Evolutionary conservation across 2,329 filamentous ascomycete genomes (phyloP).

Genomic region (Cercospora canescens): DNA sequence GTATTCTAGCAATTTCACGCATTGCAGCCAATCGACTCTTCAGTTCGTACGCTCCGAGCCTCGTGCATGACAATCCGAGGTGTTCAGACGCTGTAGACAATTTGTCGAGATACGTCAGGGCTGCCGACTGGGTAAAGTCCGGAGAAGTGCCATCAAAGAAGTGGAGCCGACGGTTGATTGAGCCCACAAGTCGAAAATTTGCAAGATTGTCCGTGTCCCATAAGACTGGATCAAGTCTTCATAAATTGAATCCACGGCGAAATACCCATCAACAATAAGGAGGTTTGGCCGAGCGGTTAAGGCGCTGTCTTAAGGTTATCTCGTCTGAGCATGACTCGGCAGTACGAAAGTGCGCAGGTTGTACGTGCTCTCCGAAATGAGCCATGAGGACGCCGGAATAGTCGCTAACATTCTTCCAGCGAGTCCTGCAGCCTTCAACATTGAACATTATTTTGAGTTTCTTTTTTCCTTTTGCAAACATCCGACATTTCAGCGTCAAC

Average conservation of each 20-base stretch:
- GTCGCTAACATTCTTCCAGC: neutral
- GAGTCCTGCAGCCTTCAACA: neutral
- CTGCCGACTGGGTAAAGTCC: neutral
- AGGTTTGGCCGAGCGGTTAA: slow-evolving; percentile 14
- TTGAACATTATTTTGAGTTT: neutral
- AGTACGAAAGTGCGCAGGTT: too few relatives aligned
- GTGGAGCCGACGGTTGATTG: neutral
- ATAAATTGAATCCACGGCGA: neutral
- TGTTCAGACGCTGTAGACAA: neutral
- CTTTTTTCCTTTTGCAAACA: neutral
- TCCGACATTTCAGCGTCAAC: neutral
- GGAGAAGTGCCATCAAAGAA: neutral
- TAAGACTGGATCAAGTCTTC: neutral
- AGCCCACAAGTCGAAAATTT: neutral
- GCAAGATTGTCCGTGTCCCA: neutral
- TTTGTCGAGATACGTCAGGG: neutral
- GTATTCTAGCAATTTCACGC: too few relatives aligned
- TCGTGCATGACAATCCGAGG: too few relatives aligned
- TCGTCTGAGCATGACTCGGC: neutral
- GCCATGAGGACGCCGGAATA: neutral
- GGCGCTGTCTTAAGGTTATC: slow-evolving; percentile 11
- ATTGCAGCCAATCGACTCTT: too few relatives aligned
- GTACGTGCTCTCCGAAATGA: neutral
- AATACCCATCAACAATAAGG: neutral
- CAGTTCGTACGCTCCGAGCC: too few relatives aligned